Base-by-base conservation (phyloP, 2,329 filamentous ascomycete species). In the Xylariaceae sp. region DNA sequence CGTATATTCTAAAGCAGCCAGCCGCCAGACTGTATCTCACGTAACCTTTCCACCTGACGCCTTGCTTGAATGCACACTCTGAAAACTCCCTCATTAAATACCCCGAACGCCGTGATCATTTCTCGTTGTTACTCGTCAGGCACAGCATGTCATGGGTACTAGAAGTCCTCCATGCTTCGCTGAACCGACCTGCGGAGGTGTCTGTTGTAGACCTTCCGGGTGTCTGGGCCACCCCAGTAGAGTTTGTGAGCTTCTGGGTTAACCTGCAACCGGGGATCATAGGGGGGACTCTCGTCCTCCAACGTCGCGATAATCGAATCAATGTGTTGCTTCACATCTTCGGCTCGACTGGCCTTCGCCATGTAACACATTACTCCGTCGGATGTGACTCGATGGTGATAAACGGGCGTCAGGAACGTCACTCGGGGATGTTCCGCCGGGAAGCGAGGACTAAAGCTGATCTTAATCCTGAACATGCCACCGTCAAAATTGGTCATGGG, bases 401-500 rank as follows among this genome's bases (percentile, higher is more conserved):
- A 97, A 15, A 97, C 82, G 3, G 84, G 82, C 0, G 90, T 93
- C 68, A 92, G 84, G 64, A 97, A 87, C 62, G 82, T 86, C 57
- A 92, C 88, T 39, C 93, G 86, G 23, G 93, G 94, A 68, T 96
- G 90, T 67, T 95, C 90, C 47, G 90, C 85, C 0, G 94, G 94
- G 69, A 97, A 97, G 4, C 85, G 83, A 4, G 90, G 87, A 67
- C 91, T 96, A 68, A 97, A 87, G 68, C 80, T 80, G 57, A 97
- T 80, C 67, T 82, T 88, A 72, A 97, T 88, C 62, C 84, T 85
- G 77, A 97, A 93, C 62, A 97, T 82, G 1, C 93, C 92, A 13
- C 92, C 93, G 67, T 97, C 93, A 1, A 97, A 83, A 66, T 96
- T 92, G 4, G 92, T 96, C 88, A 94, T 95, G 0, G 92, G 90